These are phyloP conservation scores for Fusarium chuoi DNA, from an alignment of 2,329 filamentous ascomycete species.

Conservation along the genomic window DNA sequence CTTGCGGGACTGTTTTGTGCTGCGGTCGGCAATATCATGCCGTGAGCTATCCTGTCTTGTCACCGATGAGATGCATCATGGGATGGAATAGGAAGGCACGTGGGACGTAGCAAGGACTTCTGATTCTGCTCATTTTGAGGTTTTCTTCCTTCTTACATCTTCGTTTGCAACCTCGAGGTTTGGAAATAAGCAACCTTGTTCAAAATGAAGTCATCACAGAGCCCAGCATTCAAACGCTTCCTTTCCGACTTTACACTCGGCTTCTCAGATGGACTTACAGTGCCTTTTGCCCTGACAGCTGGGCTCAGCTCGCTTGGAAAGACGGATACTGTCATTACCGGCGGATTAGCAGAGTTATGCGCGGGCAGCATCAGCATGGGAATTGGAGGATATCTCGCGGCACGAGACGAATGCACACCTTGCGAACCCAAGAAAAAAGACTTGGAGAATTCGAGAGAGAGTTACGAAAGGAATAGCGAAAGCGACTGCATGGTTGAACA, in stretches of 20 bases:
- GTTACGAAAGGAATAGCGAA: slow-evolving; percentile 27
- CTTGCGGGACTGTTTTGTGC: not conserved
- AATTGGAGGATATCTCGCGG: slow-evolving; percentile 74
- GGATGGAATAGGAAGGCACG: not conserved
- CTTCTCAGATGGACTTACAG: slow-evolving; percentile 78
- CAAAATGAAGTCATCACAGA: slow-evolving; percentile 36
- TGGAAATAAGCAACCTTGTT: not conserved
- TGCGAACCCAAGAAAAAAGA: not conserved
- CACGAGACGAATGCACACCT: slow-evolving; percentile 50
- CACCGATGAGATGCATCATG: slow-evolving; percentile 11
- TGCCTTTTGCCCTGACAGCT: slow-evolving; percentile 79
- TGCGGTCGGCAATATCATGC: slow-evolving; percentile 13
- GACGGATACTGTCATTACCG: slow-evolving; percentile 72
- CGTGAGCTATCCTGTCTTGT: slow-evolving; percentile 10
- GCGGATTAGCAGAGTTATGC: slow-evolving; percentile 76
- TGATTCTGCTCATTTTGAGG: not conserved
- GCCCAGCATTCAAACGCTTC: slow-evolving; percentile 53
- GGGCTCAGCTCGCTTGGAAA: slow-evolving; percentile 71
- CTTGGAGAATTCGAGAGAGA: slow-evolving; percentile 39
- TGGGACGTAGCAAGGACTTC: not conserved
- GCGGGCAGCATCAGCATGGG: slow-evolving; percentile 80
- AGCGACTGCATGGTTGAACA: not conserved
- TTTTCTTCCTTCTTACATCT: not conserved
- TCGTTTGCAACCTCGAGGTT: accelerated
- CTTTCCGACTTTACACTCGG: slow-evolving; percentile 76